Percentiles rank a stretch among this genome's conserved stretches.
These are phyloP conservation scores for Tuber melanosporum DNA, from an alignment of 495 filamentous ascomycete species.

Conservation along the genomic window DNA sequence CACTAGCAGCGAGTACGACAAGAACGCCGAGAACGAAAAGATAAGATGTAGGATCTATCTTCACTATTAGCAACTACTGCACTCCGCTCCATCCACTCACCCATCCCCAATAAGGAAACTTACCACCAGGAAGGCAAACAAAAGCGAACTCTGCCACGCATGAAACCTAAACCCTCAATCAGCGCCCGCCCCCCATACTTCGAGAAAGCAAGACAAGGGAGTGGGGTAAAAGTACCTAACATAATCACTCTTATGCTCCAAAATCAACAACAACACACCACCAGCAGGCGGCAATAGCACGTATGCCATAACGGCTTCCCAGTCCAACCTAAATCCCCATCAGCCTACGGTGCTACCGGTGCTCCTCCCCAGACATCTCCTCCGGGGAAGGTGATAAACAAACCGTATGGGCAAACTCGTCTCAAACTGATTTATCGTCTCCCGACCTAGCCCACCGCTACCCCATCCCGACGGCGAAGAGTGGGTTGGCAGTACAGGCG, in stretches of 20 bases:
- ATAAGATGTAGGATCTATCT: conserved; percentile 66
- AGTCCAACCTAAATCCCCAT: conserved; percentile 48
- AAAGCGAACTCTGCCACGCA: conserved; percentile 85
- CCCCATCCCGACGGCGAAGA: conserved; percentile 41
- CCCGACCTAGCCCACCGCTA: conserved; percentile 27
- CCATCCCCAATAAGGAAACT: conserved; percentile 29
- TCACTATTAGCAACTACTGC: background rate
- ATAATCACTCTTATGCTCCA: conserved; percentile 94
- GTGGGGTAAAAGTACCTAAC: conserved; percentile 57
- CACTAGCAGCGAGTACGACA: conserved; percentile 76
- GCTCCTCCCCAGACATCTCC: background rate
- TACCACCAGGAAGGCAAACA: conserved; percentile 81
- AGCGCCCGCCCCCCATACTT: background rate
- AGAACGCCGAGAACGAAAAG: conserved; percentile 71
- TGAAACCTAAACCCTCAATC: conserved; percentile 62
- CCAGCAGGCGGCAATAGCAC: conserved; percentile 79
- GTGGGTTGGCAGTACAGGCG: conserved; percentile 45
- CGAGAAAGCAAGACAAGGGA: background rate
- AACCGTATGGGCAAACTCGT: conserved; percentile 60
- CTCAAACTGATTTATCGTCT: conserved; percentile 57
- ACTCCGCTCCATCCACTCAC: conserved; percentile 20
- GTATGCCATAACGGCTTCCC: conserved; percentile 89
- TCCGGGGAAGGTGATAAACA: conserved; percentile 8
- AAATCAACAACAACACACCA: conserved; percentile 70
- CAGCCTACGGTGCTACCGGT: conserved; percentile 4